phyloP scores from a whole-genome alignment of 352 stramenopile genomes.

The Blastocystis sp. region DNA sequence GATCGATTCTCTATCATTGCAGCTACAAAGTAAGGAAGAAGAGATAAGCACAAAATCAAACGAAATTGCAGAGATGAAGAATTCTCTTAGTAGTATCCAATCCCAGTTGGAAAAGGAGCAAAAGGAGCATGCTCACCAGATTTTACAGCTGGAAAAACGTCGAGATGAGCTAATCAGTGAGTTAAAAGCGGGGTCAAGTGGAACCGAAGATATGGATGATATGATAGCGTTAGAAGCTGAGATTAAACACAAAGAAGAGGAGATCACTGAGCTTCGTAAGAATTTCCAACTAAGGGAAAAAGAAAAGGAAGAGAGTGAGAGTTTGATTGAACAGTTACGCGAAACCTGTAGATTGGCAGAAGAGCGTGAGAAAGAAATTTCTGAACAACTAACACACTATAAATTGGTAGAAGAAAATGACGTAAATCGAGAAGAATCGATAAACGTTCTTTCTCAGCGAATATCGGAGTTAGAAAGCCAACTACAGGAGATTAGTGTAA shows the following conservation, averaged over 20 bases:
- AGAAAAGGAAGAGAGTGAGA: neutral
- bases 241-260: slow-evolving; percentile 1
- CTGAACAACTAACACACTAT: neutral
- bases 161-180: neutral
- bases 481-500: neutral
- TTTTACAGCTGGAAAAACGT: neutral
- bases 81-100: neutral
- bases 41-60: neutral
- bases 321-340: neutral
- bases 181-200: neutral
- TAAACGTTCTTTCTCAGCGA: neutral
- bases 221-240: neutral
- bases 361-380: neutral
- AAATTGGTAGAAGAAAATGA: neutral
- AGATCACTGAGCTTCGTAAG: neutral
- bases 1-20: neutral
- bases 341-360: neutral
- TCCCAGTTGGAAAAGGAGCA: neutral
- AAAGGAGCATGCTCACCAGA: neutral
- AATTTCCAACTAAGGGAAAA: too few relatives aligned
- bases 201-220: slow-evolving; percentile 8
- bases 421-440: neutral
- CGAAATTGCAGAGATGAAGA: neutral
- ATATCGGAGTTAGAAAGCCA: neutral
- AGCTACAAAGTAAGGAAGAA: neutral